phyloP scores from a whole-genome alignment of 2,329 filamentous ascomycete genomes.

The Hypoxylon sp. region DNA sequence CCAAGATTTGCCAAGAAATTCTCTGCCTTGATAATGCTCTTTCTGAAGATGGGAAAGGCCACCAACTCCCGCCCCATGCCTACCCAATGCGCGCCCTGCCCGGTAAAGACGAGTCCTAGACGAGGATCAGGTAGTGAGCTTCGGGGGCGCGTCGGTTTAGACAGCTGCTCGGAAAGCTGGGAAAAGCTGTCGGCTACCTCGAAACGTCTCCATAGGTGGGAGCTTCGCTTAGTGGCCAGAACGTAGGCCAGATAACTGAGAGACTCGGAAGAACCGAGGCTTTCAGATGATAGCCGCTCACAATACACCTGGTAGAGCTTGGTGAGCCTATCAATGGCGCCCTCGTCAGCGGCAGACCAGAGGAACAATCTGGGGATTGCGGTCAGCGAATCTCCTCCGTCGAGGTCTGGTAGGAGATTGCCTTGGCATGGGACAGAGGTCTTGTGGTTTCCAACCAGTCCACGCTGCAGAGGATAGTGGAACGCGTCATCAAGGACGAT shows the following conservation, averaged over 20 bases:
- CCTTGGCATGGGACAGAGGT: too few species aligned
- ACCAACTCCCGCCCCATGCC: slow-evolving; percentile 38
- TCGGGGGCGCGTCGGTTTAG: too few species aligned
- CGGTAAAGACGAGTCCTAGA: slow-evolving; percentile 45
- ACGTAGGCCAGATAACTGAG: too few species aligned
- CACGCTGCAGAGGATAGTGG: slow-evolving; percentile 26
- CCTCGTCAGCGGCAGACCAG: background rate
- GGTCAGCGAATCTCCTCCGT: too few species aligned
- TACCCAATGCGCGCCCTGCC: slow-evolving; percentile 39
- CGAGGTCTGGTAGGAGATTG: too few species aligned
- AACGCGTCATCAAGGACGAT: slow-evolving; percentile 37
- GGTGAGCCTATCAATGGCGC: too few species aligned
- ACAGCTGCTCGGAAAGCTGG: background rate
- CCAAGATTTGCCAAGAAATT: too few species aligned
- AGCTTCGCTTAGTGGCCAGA: background rate
- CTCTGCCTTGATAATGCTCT: slow-evolving; percentile 23
- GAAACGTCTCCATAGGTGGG: background rate
- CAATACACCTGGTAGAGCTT: too few species aligned
- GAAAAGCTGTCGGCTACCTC: background rate
- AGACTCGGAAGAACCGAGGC: too few species aligned
- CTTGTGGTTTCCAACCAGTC: slow-evolving; percentile 25
- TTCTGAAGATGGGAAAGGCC: slow-evolving; percentile 37
- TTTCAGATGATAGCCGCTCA: too few species aligned
- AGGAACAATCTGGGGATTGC: too few species aligned
- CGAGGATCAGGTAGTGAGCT: background rate